phyloP scores from a whole-genome alignment of 1,139 yeast species.

The Lodderomyces margitis region DNA sequence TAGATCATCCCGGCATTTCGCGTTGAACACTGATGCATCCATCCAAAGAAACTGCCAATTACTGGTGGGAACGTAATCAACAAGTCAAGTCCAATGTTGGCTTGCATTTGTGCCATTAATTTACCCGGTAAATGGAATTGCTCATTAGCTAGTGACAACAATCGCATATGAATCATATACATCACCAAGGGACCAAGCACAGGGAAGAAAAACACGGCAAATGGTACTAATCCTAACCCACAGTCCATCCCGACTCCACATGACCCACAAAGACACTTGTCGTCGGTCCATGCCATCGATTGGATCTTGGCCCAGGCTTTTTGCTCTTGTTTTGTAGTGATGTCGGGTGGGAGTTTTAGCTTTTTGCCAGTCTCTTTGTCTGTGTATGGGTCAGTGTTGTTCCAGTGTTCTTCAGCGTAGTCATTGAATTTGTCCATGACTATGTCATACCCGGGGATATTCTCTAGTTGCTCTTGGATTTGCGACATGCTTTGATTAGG shows the following conservation, averaged over 20 bases:
- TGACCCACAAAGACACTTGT: constrained; percentile 75
- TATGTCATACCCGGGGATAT: constrained; percentile 56
- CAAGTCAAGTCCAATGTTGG: constrained; percentile 71
- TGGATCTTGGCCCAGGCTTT: constrained; percentile 72
- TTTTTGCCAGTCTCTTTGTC: constrained; percentile 57
- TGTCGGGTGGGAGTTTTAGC: constrained; percentile 56
- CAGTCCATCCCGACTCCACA: constrained; percentile 67
- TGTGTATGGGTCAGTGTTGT: constrained; percentile 62
- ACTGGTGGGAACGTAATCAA: constrained; percentile 75
- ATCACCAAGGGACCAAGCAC: constrained; percentile 76
- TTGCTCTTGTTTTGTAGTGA: constrained; percentile 57
- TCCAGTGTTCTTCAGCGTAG: constrained; percentile 61
- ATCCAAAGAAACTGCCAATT: constrained; percentile 70
- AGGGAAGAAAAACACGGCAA: constrained; percentile 63
- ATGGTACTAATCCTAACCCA: constrained; percentile 75
- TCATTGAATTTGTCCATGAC: constrained; percentile 61
- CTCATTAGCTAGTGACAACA: constrained; percentile 56
- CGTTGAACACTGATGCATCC: constrained; percentile 86
- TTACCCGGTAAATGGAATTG: constrained; percentile 58
- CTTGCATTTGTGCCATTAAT: constrained; percentile 65
- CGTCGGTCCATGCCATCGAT: constrained; percentile 80
- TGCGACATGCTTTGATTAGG: constrained; percentile 22
- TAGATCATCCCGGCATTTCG: constrained; percentile 80
- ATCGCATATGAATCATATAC: constrained; percentile 72
- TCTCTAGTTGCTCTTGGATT: constrained; percentile 41